Percentiles rank a stretch among this genome's conserved stretches.
Conservation (phyloP, 1,284 basidiomycete species). For the Macrocybe sp. region DNA sequence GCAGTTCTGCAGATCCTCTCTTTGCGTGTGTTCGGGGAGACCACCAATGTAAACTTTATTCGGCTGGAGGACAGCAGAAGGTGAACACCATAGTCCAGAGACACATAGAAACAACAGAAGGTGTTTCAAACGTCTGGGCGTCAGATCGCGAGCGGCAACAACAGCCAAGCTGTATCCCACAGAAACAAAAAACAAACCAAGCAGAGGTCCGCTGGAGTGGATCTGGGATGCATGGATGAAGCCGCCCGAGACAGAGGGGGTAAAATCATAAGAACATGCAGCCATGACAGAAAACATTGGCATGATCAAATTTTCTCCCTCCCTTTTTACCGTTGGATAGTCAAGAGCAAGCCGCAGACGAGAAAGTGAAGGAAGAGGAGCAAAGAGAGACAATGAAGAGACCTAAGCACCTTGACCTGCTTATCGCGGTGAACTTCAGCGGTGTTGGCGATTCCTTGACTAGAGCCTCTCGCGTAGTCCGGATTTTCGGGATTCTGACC, state of each 20-base stretch:
- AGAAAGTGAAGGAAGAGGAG: conserved; percentile 11
- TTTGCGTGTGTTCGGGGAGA: conserved; percentile 76
- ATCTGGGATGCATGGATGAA: too few relatives aligned
- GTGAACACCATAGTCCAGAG: conserved; percentile 57
- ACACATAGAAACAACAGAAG: conserved; percentile 39
- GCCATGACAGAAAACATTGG: conserved; percentile 14
- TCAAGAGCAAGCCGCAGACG: conserved; percentile 11
- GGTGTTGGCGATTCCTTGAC: conserved; percentile 34
- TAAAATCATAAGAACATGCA: conserved; percentile 18
- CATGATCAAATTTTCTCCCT: conserved; percentile 16
- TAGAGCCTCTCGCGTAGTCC: conserved; percentile 46
- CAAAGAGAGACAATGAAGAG: conserved; percentile 37
- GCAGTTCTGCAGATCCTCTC: conserved; percentile 77
- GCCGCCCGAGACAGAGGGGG: conserved; percentile 27
- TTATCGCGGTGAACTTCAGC: conserved; percentile 63
- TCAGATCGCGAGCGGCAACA: conserved; percentile 11
- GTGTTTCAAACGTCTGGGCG: conserved; percentile 19
- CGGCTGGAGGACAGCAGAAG: conserved; percentile 62
- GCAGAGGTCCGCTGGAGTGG: neutral
- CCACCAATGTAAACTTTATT: conserved; percentile 89
- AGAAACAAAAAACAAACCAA: conserved; percentile 14
- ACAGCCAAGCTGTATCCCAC: conserved; percentile 19
- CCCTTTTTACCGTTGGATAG: conserved; percentile 2
- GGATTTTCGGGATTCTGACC: conserved; percentile 39
- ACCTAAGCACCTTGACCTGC: conserved; percentile 87